A percentile compares a stretch with the other conserved stretches of the same genome.
Conservation (phyloP, 306 rosid genomes). For the Sesbania bispinosa region DNA sequence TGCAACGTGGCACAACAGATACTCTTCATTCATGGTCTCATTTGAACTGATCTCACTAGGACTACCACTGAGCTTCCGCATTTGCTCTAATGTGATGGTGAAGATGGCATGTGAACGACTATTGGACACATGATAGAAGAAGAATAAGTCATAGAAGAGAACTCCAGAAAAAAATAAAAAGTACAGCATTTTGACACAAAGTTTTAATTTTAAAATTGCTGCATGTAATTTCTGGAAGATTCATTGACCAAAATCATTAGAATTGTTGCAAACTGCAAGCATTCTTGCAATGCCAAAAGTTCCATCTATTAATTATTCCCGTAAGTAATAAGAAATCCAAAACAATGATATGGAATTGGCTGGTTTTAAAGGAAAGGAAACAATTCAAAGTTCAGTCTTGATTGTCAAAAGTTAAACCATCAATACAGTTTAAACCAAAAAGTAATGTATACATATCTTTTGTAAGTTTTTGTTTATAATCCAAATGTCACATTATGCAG, state of each 20-base stretch:
- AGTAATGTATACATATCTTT: not conserved
- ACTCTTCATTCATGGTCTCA: constrained; percentile 76
- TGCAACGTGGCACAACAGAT: constrained; percentile 93
- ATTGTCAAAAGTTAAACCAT: not conserved
- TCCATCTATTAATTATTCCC: not conserved
- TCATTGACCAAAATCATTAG: not conserved
- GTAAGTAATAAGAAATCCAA: constrained; percentile 2
- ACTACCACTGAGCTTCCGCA: constrained; percentile 57
- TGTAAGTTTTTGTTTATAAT: not conserved
- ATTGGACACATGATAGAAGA: constrained; percentile 29
- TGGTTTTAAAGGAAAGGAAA: constrained; percentile 14
- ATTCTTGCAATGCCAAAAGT: not conserved
- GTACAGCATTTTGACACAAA: constrained; percentile 3
- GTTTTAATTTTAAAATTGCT: not conserved
- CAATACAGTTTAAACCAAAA: not conserved
- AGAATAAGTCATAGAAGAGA: constrained; percentile 27
- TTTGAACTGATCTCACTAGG: constrained; percentile 42
- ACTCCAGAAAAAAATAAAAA: not conserved
- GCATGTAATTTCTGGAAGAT: not conserved
- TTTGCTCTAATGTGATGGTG: constrained; percentile 97
- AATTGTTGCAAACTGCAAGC: constrained; percentile 1
- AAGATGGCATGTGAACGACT: constrained; percentile 99
- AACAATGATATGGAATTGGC: not conserved
- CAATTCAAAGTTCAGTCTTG: not conserved
- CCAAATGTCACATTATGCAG: not conserved